Evolutionary conservation across 441 rosid species (phyloP).

Genomic region (Adansonia gregorii): DNA sequence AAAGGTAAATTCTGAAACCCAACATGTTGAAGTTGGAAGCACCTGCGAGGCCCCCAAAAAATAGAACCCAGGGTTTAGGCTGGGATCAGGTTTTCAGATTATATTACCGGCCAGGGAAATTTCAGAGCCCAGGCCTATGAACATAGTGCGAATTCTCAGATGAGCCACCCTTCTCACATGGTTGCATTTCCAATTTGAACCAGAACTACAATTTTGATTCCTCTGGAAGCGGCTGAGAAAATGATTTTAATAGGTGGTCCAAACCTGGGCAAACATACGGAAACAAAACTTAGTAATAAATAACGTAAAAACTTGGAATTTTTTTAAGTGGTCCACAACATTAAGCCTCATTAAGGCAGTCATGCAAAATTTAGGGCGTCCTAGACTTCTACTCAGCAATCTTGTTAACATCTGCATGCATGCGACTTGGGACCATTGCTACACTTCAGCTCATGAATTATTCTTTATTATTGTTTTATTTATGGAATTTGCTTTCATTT

Average conservation of each 20-base stretch:
- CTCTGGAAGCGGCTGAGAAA: no score
- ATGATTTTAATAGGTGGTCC: no score
- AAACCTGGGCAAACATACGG: no score
- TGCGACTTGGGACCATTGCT: constrained; percentile 10
- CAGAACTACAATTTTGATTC: neutral
- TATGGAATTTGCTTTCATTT: neutral
- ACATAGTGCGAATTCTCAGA: no score
- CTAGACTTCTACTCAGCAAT: constrained; percentile 1
- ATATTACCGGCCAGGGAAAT: no score
- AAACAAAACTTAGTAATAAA: no score
- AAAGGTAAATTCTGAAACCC: neutral
- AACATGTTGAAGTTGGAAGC: neutral
- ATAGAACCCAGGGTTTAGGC: no score
- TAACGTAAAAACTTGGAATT: neutral
- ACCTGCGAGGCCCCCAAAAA: no score
- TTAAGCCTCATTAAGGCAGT: constrained; percentile 20
- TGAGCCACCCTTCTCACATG: no score
- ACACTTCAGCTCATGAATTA: neutral
- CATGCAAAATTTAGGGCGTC: constrained; percentile 15
- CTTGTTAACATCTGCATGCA: constrained; percentile 7
- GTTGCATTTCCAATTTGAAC: neutral
- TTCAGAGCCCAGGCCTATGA: no score
- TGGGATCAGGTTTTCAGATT: no score
- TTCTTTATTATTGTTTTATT: neutral
- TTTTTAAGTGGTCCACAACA: neutral